phyloP scores from a whole-genome alignment of 2,329 filamentous ascomycete species.

The Hypoxylon sp. region DNA sequence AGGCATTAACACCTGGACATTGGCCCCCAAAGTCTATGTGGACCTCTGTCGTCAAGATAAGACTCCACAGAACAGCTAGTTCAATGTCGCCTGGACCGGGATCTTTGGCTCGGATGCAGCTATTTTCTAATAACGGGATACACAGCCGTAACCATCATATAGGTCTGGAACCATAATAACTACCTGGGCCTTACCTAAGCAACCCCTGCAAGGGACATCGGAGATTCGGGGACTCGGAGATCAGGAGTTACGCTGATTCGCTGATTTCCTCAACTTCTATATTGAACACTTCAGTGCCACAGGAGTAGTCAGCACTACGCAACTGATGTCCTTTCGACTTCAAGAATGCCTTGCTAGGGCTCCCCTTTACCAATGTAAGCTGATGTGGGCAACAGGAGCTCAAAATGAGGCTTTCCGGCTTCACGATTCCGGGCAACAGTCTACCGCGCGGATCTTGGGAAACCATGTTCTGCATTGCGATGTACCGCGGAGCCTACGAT shows the following conservation, averaged over 20 bases:
- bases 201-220: constrained; percentile 8
- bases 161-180: neutral
- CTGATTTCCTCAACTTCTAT: constrained; percentile 11
- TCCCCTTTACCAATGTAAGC: neutral
- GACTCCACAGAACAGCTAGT: constrained; percentile 18
- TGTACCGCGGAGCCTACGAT: constrained; percentile 19
- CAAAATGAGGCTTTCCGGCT: constrained; percentile 11
- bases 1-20: neutral
- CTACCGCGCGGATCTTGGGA: constrained; percentile 20
- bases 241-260: constrained; percentile 7
- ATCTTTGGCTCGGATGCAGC: neutral
- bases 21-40: constrained; percentile 4
- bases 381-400: constrained; percentile 5
- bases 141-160: constrained; percentile 5
- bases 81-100: constrained; percentile 3
- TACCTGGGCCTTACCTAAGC: neutral
- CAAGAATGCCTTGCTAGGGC: constrained; percentile 6
- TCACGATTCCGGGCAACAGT: constrained; percentile 13
- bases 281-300: constrained; percentile 7
- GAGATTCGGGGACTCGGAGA: constrained; percentile 20
- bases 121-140: constrained; percentile 6
- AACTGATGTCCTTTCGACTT: neutral
- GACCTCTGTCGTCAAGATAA: constrained; percentile 20
- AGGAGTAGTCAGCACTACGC: neutral
- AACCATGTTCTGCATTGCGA: constrained; percentile 23